A percentile compares a stretch with the other conserved stretches of the same genome.
Evolutionary conservation across 2,329 filamentous ascomycete species (phyloP).

Genomic region (Penicillium corylophilum): DNA sequence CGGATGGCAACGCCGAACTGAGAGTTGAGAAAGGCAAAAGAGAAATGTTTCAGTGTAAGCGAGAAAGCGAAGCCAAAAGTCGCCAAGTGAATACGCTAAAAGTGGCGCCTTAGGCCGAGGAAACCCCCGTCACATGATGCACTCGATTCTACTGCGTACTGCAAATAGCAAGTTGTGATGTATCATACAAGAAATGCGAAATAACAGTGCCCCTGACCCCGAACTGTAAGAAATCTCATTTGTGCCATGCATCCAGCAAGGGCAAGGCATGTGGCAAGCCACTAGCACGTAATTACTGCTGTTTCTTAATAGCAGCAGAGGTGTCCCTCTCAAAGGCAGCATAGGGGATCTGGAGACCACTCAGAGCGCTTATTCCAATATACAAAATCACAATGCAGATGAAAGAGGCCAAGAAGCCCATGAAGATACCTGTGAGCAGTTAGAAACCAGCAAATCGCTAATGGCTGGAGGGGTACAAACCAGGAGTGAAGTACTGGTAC

Average conservation of each 20-base stretch:
- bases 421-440: slow-evolving; percentile 70
- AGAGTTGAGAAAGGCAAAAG: background rate
- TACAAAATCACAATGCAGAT: slow-evolving; percentile 75
- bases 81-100: slow-evolving; percentile 18
- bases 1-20: slow-evolving; percentile 6
- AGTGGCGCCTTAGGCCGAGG: slow-evolving; percentile 8
- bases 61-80: slow-evolving; percentile 14
- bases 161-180: slow-evolving; percentile 18
- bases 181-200: slow-evolving; percentile 24
- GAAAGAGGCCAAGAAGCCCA: slow-evolving; percentile 70
- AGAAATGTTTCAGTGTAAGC: slow-evolving; percentile 6
- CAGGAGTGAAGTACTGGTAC: slow-evolving; percentile 91
- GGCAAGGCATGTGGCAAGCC: slow-evolving; percentile 2
- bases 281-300: slow-evolving; percentile 50
- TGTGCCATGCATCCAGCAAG: slow-evolving; percentile 14
- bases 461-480: slow-evolving; percentile 49
- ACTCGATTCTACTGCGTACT: slow-evolving; percentile 15
- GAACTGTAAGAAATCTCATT: slow-evolving; percentile 9
- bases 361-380: slow-evolving; percentile 72
- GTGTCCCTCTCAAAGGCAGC: slow-evolving; percentile 96
- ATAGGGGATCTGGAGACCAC: slow-evolving; percentile 84
- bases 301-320: slow-evolving; percentile 79
- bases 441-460: slow-evolving; percentile 8
- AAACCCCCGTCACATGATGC: slow-evolving; percentile 22
- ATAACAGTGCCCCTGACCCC: slow-evolving; percentile 8